These are phyloP conservation scores for Fagus crenata DNA, from an alignment of 306 rosid species.

Conservation along the genomic window DNA sequence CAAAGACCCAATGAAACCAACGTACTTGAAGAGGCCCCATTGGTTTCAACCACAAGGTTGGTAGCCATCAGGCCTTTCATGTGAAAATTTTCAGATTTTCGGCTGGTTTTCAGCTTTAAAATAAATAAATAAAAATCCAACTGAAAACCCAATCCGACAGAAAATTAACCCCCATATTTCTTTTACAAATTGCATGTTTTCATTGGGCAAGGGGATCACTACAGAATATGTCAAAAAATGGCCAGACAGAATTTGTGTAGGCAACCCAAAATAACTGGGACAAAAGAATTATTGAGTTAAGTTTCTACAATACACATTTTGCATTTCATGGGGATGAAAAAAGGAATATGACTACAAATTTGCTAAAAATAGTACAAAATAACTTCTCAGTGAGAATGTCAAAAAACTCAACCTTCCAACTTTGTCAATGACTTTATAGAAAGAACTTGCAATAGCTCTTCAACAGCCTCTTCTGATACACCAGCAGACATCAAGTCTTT, in stretches of 20 bases:
- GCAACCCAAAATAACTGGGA: neutral
- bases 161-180: no score
- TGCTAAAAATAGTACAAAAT: neutral
- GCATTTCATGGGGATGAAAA: neutral
- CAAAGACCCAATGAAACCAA: no score
- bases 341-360: neutral
- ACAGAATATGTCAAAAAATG: neutral
- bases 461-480: constrained; percentile 68
- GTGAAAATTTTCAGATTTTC: no score
- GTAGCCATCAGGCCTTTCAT: no score
- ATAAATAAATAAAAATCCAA: no score
- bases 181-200: no score
- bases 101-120: no score
- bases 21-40: no score
- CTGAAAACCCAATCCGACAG: no score
- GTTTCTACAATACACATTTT: neutral
- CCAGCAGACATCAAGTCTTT: constrained; percentile 69
- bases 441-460: constrained; percentile 82
- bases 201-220: neutral
- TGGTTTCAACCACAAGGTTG: no score
- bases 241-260: neutral
- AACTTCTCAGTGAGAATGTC: neutral
- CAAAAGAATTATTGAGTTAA: neutral
- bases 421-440: constrained; percentile 79
- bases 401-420: constrained; percentile 72